Percentiles rank a stretch among this genome's conserved stretches.
Conservation (phyloP, 1,139 yeast genomes). For the Pichia sp. region DNA sequence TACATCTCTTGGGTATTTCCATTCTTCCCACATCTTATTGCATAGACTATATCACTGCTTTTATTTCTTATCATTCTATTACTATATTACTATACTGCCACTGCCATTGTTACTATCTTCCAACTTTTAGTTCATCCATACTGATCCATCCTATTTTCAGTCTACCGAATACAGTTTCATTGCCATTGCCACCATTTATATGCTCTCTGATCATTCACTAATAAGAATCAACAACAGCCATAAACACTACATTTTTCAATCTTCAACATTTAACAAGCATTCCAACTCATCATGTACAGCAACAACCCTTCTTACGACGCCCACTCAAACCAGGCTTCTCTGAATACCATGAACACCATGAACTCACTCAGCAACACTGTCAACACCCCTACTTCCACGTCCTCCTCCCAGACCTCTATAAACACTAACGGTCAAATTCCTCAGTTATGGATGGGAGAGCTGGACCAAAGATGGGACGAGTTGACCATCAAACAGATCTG, state of each 20-base stretch:
- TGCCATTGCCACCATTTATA: neutral
- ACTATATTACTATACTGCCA: neutral
- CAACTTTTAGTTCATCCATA: neutral
- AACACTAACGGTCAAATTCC: conserved; percentile 27
- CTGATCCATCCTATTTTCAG: neutral
- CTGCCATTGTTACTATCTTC: neutral
- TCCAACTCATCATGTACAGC: neutral
- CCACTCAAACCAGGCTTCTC: neutral
- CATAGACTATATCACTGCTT: conserved; percentile 1
- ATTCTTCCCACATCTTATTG: neutral
- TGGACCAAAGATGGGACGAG: conserved; percentile 73
- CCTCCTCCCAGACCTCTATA: conserved; percentile 11
- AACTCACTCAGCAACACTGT: neutral
- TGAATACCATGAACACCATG: neutral
- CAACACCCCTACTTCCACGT: conserved; percentile 6
- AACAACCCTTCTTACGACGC: neutral
- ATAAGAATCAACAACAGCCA: neutral
- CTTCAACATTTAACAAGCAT: neutral
- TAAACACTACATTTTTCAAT: neutral
- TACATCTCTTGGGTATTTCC: no score
- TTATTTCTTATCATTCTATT: neutral
- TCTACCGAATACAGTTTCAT: neutral
- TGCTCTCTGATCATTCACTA: neutral
- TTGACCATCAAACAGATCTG: conserved; percentile 54
- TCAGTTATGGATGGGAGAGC: conserved; percentile 71